A percentile compares a stretch with the other conserved stretches of the same genome.
These are phyloP conservation scores for Infundibulicybe gibba DNA, from an alignment of 768 basidiomycete species.

Conservation along the genomic window DNA sequence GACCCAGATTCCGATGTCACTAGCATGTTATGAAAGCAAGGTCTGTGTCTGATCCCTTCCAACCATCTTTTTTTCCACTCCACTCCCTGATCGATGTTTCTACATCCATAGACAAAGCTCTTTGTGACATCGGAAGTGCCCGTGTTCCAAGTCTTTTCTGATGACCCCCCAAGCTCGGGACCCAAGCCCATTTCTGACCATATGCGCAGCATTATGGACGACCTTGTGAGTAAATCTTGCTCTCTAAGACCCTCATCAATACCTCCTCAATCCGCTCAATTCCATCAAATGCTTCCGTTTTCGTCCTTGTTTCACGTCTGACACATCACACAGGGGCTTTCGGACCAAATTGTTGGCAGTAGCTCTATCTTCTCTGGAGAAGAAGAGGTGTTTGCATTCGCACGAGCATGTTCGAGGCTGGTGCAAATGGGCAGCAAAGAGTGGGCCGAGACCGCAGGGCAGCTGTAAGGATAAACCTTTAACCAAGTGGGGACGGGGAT, in stretches of 20 bases:
- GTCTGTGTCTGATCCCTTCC: constrained; percentile 25
- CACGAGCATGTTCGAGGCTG: constrained; percentile 83
- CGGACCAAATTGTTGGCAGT: constrained; percentile 68
- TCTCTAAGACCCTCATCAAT: background rate
- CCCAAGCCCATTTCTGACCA: constrained; percentile 62
- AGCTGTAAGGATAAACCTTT: constrained; percentile 7
- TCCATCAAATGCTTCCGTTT: no score
- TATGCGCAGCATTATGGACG: constrained; percentile 93
- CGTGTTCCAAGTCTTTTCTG: constrained; percentile 86
- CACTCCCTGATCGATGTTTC: background rate
- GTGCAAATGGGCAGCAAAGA: constrained; percentile 91
- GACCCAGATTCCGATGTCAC: background rate
- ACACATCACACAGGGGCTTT: constrained; percentile 56
- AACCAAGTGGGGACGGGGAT: background rate
- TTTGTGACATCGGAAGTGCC: constrained; percentile 93
- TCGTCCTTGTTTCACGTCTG: no score
- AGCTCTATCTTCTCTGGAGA: constrained; percentile 95
- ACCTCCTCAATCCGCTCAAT: no score
- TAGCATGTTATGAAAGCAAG: constrained; percentile 92
- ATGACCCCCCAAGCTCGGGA: constrained; percentile 42
- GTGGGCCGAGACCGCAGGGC: constrained; percentile 61
- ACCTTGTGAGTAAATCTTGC: constrained; percentile 56
- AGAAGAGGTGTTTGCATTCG: constrained; percentile 97
- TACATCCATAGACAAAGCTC: constrained; percentile 68
- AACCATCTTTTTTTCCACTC: background rate